Evolutionary conservation across 805 yeast species (phyloP).

Genomic region (Metschnikowia vanudenii): DNA sequence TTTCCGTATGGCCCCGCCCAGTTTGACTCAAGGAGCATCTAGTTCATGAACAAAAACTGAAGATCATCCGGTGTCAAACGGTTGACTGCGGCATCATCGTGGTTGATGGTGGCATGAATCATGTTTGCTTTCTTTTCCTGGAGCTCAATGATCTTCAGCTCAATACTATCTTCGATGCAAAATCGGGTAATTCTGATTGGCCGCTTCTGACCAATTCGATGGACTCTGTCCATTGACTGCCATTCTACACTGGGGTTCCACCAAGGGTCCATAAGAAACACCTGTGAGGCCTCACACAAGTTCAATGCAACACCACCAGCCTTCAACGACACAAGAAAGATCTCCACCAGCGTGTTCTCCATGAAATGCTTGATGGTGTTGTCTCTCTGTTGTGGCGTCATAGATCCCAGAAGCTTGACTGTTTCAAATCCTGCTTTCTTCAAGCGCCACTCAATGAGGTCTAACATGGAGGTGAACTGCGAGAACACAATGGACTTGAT

Average conservation of each 20-base stretch:
- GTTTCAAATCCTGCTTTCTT: constrained; percentile 94
- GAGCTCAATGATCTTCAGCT: constrained; percentile 89
- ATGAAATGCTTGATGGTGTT: constrained; percentile 86
- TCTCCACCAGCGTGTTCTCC: constrained; percentile 91
- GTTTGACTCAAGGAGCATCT: no score
- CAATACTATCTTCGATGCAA: constrained; percentile 95
- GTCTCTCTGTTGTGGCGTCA: constrained; percentile 95
- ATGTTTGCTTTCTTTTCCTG: constrained; percentile 97
- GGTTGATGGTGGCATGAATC: constrained; percentile 95
- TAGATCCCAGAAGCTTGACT: constrained; percentile 91
- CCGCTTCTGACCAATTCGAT: constrained; percentile 92
- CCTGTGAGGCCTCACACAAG: constrained; percentile 95
- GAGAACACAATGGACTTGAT: constrained; percentile 96
- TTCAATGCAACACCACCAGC: constrained; percentile 99
- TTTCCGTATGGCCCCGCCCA: no score
- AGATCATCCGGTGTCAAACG: constrained; percentile 89
- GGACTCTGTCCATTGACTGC: constrained; percentile 98
- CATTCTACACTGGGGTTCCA: constrained; percentile 99
- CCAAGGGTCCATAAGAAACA: constrained; percentile 96
- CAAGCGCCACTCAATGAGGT: constrained; percentile 92
- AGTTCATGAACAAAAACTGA: constrained; percentile 90
- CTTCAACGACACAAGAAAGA: constrained; percentile 88
- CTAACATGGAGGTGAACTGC: constrained; percentile 95
- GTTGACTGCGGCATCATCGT: constrained; percentile 87
- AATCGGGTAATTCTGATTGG: constrained; percentile 92